phyloP scores from a whole-genome alignment of 352 stramenopile species.

The Globisporangium heterothallicum region DNA sequence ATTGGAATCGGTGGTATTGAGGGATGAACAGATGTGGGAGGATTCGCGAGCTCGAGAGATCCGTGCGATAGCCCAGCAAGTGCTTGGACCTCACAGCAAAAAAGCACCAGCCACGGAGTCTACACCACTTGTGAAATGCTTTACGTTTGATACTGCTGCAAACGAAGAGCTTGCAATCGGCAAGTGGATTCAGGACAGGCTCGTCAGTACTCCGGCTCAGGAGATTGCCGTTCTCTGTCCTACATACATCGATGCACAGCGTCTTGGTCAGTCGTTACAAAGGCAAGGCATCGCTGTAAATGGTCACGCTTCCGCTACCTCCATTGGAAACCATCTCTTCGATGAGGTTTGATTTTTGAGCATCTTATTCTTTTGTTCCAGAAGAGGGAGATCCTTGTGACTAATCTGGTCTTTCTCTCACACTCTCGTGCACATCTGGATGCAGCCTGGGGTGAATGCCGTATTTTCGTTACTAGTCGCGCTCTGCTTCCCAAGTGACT shows the following conservation, averaged over 20 bases:
- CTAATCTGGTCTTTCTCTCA: background rate
- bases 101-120: background rate
- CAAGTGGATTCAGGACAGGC: conserved; percentile 7
- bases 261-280: conserved; percentile 27
- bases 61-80: conserved; percentile 1
- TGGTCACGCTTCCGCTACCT: background rate
- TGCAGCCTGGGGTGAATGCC: conserved; percentile 45
- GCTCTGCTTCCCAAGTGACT: conserved; percentile 60
- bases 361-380: background rate
- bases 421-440: background rate
- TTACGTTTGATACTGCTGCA: conserved; percentile 13
- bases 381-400: background rate
- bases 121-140: conserved; percentile 8
- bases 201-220: conserved; percentile 3
- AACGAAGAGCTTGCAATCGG: conserved; percentile 18
- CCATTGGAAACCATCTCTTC: conserved; percentile 14
- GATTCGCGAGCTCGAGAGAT: conserved; percentile 3
- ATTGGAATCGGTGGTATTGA: background rate
- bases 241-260: conserved; percentile 29
- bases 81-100: conserved; percentile 2
- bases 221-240: conserved; percentile 31
- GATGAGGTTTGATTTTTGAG: conserved; percentile 17
- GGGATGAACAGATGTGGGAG: background rate
- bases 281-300: conserved; percentile 29
- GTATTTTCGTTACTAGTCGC: conserved; percentile 67